Base-by-base conservation (phyloP, 179 eudicot species). In the Drosera spatulata region DNA sequence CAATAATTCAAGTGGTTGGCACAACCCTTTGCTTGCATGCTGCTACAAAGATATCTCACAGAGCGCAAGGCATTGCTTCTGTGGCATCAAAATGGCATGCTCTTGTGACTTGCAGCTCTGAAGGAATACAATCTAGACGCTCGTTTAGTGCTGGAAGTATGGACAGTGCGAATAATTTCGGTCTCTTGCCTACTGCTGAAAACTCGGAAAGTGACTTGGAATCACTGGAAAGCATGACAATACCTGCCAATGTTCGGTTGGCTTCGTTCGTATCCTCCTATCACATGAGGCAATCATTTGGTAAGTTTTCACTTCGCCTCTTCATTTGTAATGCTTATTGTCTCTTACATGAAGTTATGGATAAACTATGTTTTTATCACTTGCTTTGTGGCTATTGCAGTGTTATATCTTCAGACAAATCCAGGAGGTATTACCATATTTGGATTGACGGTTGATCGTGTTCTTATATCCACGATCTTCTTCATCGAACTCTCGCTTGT, bases 401-500 rank as follows among this genome's bases (percentile, higher is more conserved):
- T 89, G 69, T 75, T 79, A 75, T 91, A 91, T 74, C 67, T 91
- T 90, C 97, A 87, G 81, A 51, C 77, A 4, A 91, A 91, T 77
- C 96, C 97, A 1, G 97, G 97, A 50, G 97, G 97, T 14, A 77
- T 91, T 56, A 91, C 96, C n/a, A 78, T 91, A 56, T 91, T 80
- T 8, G 97, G 97, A 48, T 91, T 83, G 83, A 88, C 87, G 14
- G 93, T 87, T 54, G 97, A 91, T 67, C 84, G 97, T 55, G 76
- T 77, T 2, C 80, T 91, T 15, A 74, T 91, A 69, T 73, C 69
- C 68, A 85, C 94, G 9, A 85, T 91, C 56, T 91, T 91, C 71
- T 83, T 80, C 52, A 71, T 83, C 55, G 85, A 91, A 67, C 85
- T 91, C 58, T 81, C 96, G 0, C 69, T 91, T 11, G 79, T 87